phyloP scores from a whole-genome alignment of 208 protist genomes.

The Trypanosoma cruzi region DNA sequence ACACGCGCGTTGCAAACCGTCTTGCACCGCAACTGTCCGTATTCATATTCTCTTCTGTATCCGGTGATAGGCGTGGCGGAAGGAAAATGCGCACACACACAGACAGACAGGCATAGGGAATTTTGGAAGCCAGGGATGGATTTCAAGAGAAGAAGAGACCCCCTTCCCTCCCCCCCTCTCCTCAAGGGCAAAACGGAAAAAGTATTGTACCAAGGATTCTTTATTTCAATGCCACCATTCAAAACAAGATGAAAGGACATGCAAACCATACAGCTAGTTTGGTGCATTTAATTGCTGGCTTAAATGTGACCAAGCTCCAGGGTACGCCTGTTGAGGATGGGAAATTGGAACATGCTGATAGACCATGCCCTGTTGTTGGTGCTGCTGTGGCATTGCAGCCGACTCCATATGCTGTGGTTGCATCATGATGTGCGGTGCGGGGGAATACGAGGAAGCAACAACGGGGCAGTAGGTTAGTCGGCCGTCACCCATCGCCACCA shows the following conservation, averaged over 20 bases:
- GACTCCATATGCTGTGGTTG: neutral
- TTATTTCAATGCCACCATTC: neutral
- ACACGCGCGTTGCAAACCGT: too few species aligned
- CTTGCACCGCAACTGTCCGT: too few species aligned
- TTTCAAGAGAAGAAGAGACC: too few species aligned
- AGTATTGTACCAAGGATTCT: too few species aligned
- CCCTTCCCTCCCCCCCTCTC: too few species aligned
- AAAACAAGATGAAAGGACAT: neutral
- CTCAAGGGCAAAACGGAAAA: too few species aligned
- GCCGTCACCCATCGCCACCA: conserved; percentile 29
- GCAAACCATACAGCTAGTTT: neutral
- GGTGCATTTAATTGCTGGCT: neutral
- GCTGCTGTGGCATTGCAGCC: neutral
- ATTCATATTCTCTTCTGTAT: too few species aligned
- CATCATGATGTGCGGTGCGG: neutral
- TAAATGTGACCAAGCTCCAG: neutral
- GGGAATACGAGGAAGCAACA: conserved; percentile 3
- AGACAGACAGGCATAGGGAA: too few species aligned
- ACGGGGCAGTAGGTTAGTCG: conserved; percentile 25
- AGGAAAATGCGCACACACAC: too few species aligned
- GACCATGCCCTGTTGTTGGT: neutral
- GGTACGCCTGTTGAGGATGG: conserved; percentile 5
- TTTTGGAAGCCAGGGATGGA: too few species aligned
- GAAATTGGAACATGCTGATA: conserved; percentile 13
- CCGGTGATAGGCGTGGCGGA: too few species aligned